These are phyloP conservation scores for Dichotomocladium elegans DNA, from an alignment of 371 early-diverging fungal genomes.

Conservation along the genomic window DNA sequence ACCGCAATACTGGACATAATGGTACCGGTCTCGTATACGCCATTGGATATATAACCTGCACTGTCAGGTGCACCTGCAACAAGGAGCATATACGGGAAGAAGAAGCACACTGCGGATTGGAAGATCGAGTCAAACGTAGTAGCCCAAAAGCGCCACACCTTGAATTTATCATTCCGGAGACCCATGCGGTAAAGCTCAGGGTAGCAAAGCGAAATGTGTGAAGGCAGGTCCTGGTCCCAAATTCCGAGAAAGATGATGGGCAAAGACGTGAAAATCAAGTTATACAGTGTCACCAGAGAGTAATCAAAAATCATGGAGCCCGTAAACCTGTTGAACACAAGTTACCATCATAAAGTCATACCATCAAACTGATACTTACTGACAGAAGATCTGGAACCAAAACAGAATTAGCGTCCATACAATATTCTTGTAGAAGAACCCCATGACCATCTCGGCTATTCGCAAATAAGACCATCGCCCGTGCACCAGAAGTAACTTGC, in stretches of 20 bases:
- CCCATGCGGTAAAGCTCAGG: slow-evolving; percentile 89
- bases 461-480: slow-evolving; percentile 86
- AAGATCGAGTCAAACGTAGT: slow-evolving; percentile 82
- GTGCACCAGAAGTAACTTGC: slow-evolving; percentile 73
- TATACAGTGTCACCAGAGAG: slow-evolving; percentile 73
- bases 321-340: slow-evolving; percentile 28
- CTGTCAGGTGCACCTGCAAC: slow-evolving; percentile 44
- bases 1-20: slow-evolving; percentile 73
- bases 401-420: slow-evolving; percentile 77
- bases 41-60: slow-evolving; percentile 57
- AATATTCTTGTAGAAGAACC: slow-evolving; percentile 80
- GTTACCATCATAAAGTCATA: no score
- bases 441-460: slow-evolving; percentile 73
- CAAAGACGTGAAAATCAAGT: slow-evolving; percentile 74
- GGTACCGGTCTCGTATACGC: slow-evolving; percentile 75
- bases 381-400: slow-evolving; percentile 80
- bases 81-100: slow-evolving; percentile 59
- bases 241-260: slow-evolving; percentile 70
- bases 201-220: slow-evolving; percentile 63
- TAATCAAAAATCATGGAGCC: slow-evolving; percentile 74
- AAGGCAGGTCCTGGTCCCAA: slow-evolving; percentile 90
- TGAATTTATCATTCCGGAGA: slow-evolving; percentile 81
- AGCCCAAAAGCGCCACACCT: slow-evolving; percentile 78
- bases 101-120: slow-evolving; percentile 86
- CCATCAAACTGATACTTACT: slow-evolving; percentile 35